Evolutionary conservation across 768 basidiomycete genomes (phyloP), one percentile per base, ranked within the genome.

Genomic region (Pleurotus tuber-regium): DNA sequence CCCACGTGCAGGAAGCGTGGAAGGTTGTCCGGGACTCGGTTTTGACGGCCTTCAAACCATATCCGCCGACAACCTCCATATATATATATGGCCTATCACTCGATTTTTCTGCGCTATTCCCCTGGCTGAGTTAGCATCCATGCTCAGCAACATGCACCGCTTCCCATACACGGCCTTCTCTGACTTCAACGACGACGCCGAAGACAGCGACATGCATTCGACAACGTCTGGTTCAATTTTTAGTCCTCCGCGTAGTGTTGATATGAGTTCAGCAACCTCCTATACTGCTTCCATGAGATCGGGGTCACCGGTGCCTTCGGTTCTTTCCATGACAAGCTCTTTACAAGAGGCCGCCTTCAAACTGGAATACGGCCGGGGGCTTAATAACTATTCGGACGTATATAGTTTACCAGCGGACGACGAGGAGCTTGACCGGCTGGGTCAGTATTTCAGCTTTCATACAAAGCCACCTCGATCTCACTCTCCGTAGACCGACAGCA

Each of bases 321-420:
- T 91, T 6, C 74, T 79, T 61, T 89, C 87, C 1, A 63, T 89
- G 61, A 83, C 84, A 0, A 83, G 77, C 59, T 85, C 85, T 0
- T 57, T 87, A 40, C 79, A 77, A 21, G 78, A 75, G 12, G 72
- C 77, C 29, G 76, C 81, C 1, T 83, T 82, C 66, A 77, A 74
- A 49, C 75, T 82, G 24, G 86, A 89, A 60, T 84, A 80, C 52
- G 89, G 88, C 0, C 74, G 89, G 35, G 77, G 73, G 26, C 63
- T 91, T 38, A 90, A 90, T 68, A 89, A 82, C 55, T 86, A 86
- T 57, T 90, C 89, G 1, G 86, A 90, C 39, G 76, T 91, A 1
- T 92, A 92, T 61, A 77, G 78, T 36, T 71, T 92, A 23, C 87
- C 89, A 10, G 89, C 87, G 23, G 89, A 91, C 56, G 84, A 86